Evolutionary conservation across 208 protist genomes (phyloP).

Genomic region (Leishmania turanica): DNA sequence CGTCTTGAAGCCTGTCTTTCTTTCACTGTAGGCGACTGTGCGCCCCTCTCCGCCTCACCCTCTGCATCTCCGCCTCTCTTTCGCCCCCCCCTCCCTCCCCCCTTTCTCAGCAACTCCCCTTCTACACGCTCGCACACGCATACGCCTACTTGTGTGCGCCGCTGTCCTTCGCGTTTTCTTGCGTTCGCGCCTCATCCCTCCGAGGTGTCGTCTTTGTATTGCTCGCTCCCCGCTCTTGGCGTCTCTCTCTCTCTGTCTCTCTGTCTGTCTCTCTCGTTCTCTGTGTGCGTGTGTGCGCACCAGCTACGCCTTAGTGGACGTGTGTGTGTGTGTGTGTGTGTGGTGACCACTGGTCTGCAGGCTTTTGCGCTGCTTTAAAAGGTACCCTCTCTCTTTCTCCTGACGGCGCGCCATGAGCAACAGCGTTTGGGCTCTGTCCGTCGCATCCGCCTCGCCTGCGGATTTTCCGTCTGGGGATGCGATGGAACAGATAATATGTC

Average conservation of each 20-base stretch:
- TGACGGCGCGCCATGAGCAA: conserved; percentile 4
- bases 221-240: neutral
- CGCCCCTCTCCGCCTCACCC: neutral
- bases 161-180: neutral
- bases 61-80: neutral
- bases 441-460: neutral
- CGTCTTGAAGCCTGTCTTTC: neutral
- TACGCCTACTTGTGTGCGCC: neutral
- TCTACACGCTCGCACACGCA: neutral
- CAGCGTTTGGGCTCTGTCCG: conserved; percentile 18
- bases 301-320: neutral
- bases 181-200: neutral
- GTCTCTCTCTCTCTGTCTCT: neutral
- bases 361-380: neutral
- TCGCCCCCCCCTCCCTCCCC: neutral
- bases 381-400: neutral
- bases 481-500: conserved; percentile 30
- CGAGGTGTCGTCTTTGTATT: neutral
- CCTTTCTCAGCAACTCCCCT: neutral
- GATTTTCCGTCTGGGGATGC: conserved; percentile 17
- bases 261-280: neutral
- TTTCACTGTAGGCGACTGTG: neutral
- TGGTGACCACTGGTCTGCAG: neutral
- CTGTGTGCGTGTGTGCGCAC: neutral
- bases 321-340: neutral